Percentiles rank a stretch among this genome's conserved stretches.
These are phyloP conservation scores for Stemphylium lycopersici DNA, from an alignment of 2,329 filamentous ascomycete species.

Conservation along the genomic window DNA sequence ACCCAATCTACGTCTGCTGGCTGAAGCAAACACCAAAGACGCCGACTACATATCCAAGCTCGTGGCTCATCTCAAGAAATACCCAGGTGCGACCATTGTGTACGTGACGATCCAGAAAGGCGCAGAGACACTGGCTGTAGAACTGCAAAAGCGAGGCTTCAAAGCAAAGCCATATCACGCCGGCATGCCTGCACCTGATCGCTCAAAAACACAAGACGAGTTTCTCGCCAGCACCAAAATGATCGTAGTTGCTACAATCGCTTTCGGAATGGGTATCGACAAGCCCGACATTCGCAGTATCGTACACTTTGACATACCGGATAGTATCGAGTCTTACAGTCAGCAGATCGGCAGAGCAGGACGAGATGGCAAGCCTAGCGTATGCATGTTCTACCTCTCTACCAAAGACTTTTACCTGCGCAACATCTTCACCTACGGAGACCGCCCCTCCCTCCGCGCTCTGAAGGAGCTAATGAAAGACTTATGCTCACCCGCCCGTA, in stretches of 20 bases:
- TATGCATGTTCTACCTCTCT: slow-evolving; percentile 65
- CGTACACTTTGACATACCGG: slow-evolving; percentile 88
- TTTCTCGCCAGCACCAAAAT: slow-evolving; percentile 82
- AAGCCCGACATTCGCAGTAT: slow-evolving; percentile 95
- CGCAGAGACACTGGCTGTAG: slow-evolving; percentile 67
- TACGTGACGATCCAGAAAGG: slow-evolving; percentile 66
- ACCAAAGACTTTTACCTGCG: slow-evolving; percentile 63
- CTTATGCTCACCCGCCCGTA: slow-evolving; percentile 53
- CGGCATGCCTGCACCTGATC: slow-evolving; percentile 69
- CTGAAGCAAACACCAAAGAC: slow-evolving; percentile 66
- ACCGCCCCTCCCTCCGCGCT: slow-evolving; percentile 61
- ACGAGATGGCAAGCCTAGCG: slow-evolving; percentile 75
- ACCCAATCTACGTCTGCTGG: slow-evolving; percentile 62
- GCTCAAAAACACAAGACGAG: slow-evolving; percentile 70
- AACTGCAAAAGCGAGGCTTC: slow-evolving; percentile 69
- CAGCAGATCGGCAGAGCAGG: slow-evolving; percentile 95
- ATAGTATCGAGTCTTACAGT: slow-evolving; percentile 95
- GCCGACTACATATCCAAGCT: slow-evolving; percentile 76
- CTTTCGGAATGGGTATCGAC: slow-evolving; percentile 98
- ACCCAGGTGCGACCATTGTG: slow-evolving; percentile 64
- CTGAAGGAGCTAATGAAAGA: slow-evolving; percentile 58
- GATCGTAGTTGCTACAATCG: slow-evolving; percentile 94
- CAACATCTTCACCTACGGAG: slow-evolving; percentile 66
- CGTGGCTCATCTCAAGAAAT: slow-evolving; percentile 57
- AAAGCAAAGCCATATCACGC: slow-evolving; percentile 85